Evolutionary conservation across 179 eudicot species (phyloP), one percentile per base, ranked within the genome.

Genomic region (Patellifolia procumbens): DNA sequence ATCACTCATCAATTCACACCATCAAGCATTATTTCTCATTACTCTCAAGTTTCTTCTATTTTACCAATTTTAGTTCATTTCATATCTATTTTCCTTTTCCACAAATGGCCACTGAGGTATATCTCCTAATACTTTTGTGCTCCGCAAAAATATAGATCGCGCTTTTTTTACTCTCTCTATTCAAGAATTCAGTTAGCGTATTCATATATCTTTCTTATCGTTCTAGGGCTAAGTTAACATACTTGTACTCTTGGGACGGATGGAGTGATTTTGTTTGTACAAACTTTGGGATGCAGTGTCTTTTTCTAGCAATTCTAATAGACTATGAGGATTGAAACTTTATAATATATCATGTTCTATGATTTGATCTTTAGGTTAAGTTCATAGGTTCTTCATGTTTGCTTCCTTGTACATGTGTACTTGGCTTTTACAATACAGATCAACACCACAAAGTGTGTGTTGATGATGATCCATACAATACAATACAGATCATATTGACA

Each of bases 91-190:
- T n/a, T n/a, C n/a, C n/a, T n/a, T n/a, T n/a, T 45, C 32, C 51
- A 22, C 58, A 78, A 26, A 88, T 88, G 91, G 88, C 89, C 81
- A 77, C 84, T 66, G 84, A 88, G 91, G 91, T 88, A 86, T 46
- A 46, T 53, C 52, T 55, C 12, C 68, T 15, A 43, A 31, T 19
- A 28, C n/a, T 46, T 68, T 65, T 51, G 32, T 48, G 26, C 16
- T 74, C 42, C 43, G 1, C n/a, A 10, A 45, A 19, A 15, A 11
- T 66, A 31, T 9, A 12, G 9, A 39, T 39, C 0, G 26, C 34
- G 22, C 0, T 49, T 48, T 37, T 39, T 56, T 51, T 39, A 59
- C 35, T 24, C 12, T 13, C 63, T 26, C 28, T 59, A 34, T 8
- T 53, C 7, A 11, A 53, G 55, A 51, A 11, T 10, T 39, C 7